Evolutionary conservation across 179 eudicot species (phyloP).

Genomic region (Heliamphora pulchella): DNA sequence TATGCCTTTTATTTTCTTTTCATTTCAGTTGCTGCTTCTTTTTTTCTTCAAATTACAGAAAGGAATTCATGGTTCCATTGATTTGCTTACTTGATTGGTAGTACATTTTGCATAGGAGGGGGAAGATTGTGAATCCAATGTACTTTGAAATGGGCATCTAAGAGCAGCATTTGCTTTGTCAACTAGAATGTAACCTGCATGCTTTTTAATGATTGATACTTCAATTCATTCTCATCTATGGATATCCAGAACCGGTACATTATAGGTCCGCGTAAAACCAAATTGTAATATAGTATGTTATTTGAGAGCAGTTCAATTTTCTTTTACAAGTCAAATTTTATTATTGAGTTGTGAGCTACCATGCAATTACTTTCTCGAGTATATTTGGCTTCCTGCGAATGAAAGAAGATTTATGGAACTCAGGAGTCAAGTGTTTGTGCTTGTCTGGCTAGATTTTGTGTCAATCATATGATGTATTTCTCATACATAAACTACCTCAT

Average conservation of each 20-base stretch:
- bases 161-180: neutral
- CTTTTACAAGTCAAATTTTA: neutral
- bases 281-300: neutral
- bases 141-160: neutral
- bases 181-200: neutral
- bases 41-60: neutral
- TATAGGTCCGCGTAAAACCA: neutral
- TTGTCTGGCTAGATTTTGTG: neutral
- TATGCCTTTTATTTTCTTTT: slow-evolving; percentile 1
- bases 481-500: neutral
- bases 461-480: neutral
- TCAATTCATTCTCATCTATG: neutral
- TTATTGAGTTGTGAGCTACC: neutral
- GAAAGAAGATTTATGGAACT: neutral
- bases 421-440: neutral
- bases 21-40: neutral
- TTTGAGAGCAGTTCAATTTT: neutral
- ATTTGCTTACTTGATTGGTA: neutral
- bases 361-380: neutral
- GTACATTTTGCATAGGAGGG: neutral
- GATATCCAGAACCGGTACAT: neutral
- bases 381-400: neutral
- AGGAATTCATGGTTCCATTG: neutral
- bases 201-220: neutral
- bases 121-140: neutral